phyloP scores from a whole-genome alignment of 345 rosid species.

The Isatis tinctoria region DNA sequence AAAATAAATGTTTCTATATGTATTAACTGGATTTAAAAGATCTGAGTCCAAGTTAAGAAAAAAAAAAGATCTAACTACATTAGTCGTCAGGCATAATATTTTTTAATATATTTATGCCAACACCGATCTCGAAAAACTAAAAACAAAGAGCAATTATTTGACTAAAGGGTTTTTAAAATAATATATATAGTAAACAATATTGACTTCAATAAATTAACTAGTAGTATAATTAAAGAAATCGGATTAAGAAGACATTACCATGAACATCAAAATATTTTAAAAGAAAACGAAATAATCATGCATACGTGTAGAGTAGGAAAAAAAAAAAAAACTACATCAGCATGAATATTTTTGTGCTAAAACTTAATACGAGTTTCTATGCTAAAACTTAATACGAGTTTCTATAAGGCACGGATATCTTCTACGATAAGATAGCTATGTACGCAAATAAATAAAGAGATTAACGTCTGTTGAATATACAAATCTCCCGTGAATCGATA shows the following conservation, averaged over 20 bases:
- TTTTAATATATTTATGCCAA: no score
- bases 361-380: neutral
- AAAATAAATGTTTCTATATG: neutral
- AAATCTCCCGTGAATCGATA: no score
- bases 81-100: neutral
- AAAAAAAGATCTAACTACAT: no score
- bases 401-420: neutral
- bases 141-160: no score
- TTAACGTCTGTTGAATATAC: neutral
- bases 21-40: neutral
- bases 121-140: neutral
- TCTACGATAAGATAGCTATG: neutral
- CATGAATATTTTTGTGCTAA: neutral
- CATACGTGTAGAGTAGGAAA: neutral
- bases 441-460: neutral
- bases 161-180: no score
- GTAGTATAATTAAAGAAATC: no score
- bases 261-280: neutral
- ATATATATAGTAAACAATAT: no score
- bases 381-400: neutral
- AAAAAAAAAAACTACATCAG: neutral
- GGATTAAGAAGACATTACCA: neutral
- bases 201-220: neutral
- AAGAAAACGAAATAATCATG: neutral
- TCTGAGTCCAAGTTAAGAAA: no score